A percentile compares a stretch with the other conserved stretches of the same genome.
These are phyloP conservation scores for Rhynchospora breviuscula DNA, from an alignment of 176 grass and related monocot species.

Conservation along the genomic window DNA sequence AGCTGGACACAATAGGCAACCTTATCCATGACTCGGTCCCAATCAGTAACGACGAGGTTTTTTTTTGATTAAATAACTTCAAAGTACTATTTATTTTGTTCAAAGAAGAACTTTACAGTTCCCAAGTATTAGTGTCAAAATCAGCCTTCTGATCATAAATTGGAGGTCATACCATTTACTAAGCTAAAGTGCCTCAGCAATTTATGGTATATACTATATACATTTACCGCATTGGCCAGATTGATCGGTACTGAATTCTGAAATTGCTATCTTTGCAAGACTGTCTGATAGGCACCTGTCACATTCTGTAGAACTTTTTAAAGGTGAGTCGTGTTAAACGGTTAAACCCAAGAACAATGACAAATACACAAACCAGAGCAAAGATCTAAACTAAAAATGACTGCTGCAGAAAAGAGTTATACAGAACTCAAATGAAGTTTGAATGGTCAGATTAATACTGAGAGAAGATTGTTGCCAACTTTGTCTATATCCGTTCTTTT, in stretches of 20 bases:
- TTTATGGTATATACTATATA: neutral
- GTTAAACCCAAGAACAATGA: neutral
- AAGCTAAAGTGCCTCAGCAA: neutral
- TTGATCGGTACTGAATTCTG: neutral
- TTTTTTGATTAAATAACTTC: neutral
- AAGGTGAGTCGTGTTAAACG: neutral
- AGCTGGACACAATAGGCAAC: conserved; percentile 65
- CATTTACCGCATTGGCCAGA: neutral
- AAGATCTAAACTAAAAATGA: neutral
- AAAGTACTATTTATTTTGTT: neutral
- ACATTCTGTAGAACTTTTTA: neutral
- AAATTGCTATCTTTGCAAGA: neutral
- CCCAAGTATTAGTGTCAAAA: neutral
- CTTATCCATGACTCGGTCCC: conserved; percentile 72
- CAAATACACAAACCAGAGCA: neutral
- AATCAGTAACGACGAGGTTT: conserved; percentile 56
- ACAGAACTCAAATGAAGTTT: neutral
- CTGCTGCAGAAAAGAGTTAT: neutral
- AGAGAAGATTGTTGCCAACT: neutral
- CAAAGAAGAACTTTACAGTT: neutral
- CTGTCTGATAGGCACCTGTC: neutral
- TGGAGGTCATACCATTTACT: neutral
- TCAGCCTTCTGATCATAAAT: neutral
- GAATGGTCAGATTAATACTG: neutral
- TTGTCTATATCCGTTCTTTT: neutral